Evolutionary conservation across 305 asterid genomes (phyloP), one percentile per base, ranked within the genome.

Genomic region (Fraxinus sp.): DNA sequence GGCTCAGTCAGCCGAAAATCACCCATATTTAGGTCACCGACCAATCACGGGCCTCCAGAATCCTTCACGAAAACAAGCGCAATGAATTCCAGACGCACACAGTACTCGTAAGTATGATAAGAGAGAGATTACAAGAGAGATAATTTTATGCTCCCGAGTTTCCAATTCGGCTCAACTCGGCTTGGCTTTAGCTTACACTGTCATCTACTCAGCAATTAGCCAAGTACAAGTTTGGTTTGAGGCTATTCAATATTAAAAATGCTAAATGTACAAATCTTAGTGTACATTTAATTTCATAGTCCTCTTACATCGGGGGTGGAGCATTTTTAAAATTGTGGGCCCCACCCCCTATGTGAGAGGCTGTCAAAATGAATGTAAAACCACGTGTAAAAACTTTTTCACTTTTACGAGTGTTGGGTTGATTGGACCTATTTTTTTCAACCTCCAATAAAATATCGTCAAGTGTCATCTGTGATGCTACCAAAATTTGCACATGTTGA

Each of bases 21-120:
- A 28, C 74, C 37, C 70, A 32, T 33, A 33, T 7, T 62, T 22
- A 62, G 10, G 64, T 64, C 81, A 78, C 72, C 66, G 32, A 79
- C 84, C 87, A 84, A 82, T 87, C 88, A 87, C 86, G 85, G 79
- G 78, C 78, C 68, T 30, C 36, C 46, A 39, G 33, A 71, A 80
- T 49, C 71, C 82, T 26, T 26, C 76, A 8, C 64, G 13, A 14
- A 8, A 26, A 8, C 59, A 30, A 64, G 75, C 75, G 18, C 75
- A 68, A 70, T 70, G 22, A 37, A 32, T 30, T 32, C 75, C 75
- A 70, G 10, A 70, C 39, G 16, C 75, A 30, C 7, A 68, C 74
- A 68, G 28, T 20, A 41, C 49, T 41, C 49, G 49, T 41, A 41
- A 13, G 3, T 62, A 8, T 62, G 71, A 62, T 62, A 18, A 5